These are phyloP conservation scores for Xylaria longipes DNA, from an alignment of 495 filamentous ascomycete genomes.

Conservation along the genomic window DNA sequence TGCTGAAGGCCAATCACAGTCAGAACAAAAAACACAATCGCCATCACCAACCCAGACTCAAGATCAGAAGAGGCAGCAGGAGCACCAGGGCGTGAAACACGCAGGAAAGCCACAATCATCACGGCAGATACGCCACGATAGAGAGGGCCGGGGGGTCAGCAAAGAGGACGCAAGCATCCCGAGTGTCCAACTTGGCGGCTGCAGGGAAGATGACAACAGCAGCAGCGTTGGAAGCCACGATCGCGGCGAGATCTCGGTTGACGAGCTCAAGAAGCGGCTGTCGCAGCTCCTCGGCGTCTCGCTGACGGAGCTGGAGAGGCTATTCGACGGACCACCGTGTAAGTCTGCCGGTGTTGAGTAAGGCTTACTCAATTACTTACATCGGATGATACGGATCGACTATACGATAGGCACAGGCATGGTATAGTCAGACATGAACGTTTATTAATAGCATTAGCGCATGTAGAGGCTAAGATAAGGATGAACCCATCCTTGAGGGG, in stretches of 20 bases:
- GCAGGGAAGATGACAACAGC: not conserved
- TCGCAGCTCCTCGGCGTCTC: slow-evolving; percentile 38
- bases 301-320: slow-evolving; percentile 33
- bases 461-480: too few species aligned
- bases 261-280: slow-evolving; percentile 36
- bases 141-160: not conserved
- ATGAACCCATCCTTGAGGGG: not conserved
- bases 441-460: slow-evolving; percentile 16
- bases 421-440: not conserved
- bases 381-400: not conserved
- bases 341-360: not conserved
- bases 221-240: not conserved
- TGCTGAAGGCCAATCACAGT: not conserved
- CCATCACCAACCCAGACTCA: not conserved
- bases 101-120: not conserved
- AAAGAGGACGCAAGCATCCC: slow-evolving; percentile 15
- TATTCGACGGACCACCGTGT: slow-evolving; percentile 32
- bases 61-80: not conserved
- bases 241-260: slow-evolving; percentile 35
- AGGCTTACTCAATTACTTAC: not conserved
- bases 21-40: not conserved
- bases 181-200: slow-evolving; percentile 18
- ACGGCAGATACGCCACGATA: not conserved
- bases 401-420: slow-evolving; percentile 12
- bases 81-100: not conserved